These are phyloP conservation scores for Magnusiomyces clavatus DNA, from an alignment of 1,139 yeast species.

Conservation along the genomic window DNA sequence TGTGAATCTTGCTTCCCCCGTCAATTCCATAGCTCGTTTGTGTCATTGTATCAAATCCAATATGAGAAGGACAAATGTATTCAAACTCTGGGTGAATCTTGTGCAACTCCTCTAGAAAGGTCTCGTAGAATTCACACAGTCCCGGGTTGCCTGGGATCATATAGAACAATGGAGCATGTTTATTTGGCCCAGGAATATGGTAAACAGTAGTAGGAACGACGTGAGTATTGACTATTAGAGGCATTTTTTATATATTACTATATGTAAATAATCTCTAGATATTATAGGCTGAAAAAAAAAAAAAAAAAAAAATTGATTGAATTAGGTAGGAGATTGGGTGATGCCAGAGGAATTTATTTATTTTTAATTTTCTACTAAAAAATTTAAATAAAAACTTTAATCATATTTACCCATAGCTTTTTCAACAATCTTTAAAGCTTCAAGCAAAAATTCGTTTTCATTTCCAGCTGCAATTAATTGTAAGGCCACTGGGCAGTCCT, in stretches of 20 bases:
- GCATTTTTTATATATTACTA: constrained; percentile 7
- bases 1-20: constrained; percentile 26
- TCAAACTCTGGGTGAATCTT: constrained; percentile 37
- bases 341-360: too few relatives aligned
- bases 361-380: background rate
- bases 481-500: constrained; percentile 38
- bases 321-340: too few relatives aligned
- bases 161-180: constrained; percentile 36
- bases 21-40: constrained; percentile 20
- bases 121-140: constrained; percentile 47
- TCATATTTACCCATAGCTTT: constrained; percentile 2
- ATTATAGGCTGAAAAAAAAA: too few relatives aligned
- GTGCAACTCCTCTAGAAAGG: constrained; percentile 43
- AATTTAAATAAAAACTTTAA: background rate
- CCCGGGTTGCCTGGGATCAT: constrained; percentile 69
- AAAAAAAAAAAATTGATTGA: too few relatives aligned
- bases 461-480: constrained; percentile 38
- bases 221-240: constrained; percentile 9
- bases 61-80: constrained; percentile 48
- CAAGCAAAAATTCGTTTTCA: constrained; percentile 31
- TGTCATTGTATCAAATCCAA: constrained; percentile 36
- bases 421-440: constrained; percentile 9
- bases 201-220: constrained; percentile 18
- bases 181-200: constrained; percentile 14
- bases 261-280: too few relatives aligned